These are phyloP conservation scores for Beta macrorhiza DNA, from an alignment of 179 eudicot genomes.

Conservation along the genomic window DNA sequence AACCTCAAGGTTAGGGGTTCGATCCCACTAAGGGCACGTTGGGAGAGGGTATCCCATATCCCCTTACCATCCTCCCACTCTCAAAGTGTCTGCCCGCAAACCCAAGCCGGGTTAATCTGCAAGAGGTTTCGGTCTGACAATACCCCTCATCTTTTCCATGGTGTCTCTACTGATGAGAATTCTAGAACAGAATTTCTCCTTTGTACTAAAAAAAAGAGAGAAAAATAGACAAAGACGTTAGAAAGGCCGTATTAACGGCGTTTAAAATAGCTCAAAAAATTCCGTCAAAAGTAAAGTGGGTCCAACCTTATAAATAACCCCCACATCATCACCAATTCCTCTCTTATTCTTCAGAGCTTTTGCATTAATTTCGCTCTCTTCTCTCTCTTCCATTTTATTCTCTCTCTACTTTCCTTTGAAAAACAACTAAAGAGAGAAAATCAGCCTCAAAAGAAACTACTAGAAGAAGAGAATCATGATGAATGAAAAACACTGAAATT, in stretches of 20 bases:
- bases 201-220: background rate
- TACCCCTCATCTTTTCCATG: no score
- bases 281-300: conserved; percentile 26
- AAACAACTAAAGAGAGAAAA: background rate
- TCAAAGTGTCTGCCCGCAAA: no score
- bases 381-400: conserved; percentile 6
- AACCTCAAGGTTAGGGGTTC: no score
- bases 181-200: conserved; percentile 13
- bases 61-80: no score
- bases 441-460: background rate
- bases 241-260: conserved; percentile 6
- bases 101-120: no score
- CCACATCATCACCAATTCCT: conserved; percentile 13
- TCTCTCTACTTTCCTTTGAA: conserved; percentile 14
- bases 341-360: conserved; percentile 16
- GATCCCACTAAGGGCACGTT: no score
- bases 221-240: background rate
- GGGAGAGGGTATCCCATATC: no score
- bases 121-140: no score
- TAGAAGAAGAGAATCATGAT: background rate
- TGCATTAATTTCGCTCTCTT: background rate
- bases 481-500: conserved; percentile 1
- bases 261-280: conserved; percentile 12
- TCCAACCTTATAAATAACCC: conserved; percentile 9
- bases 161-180: background rate